Percentiles rank a stretch among this genome's conserved stretches.
Conservation (phyloP, 2,329 filamentous ascomycete species). For the Ceratocystis cubensis region DNA sequence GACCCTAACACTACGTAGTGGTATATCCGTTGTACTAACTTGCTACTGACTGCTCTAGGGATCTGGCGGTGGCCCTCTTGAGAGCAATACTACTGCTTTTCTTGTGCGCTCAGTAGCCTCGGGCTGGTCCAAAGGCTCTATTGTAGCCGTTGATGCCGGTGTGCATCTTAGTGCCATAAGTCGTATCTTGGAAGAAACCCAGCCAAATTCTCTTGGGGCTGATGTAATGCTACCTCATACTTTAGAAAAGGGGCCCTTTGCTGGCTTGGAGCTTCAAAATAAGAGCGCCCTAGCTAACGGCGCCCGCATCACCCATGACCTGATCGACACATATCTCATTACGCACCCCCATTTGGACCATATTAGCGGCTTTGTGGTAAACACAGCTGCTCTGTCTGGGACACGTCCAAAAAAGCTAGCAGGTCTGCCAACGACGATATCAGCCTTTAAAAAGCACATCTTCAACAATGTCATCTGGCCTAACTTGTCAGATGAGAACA, state of each 20-base stretch:
- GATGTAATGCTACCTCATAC: constrained; percentile 36
- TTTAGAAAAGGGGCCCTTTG: constrained; percentile 60
- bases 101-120: constrained; percentile 70
- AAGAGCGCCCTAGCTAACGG: constrained; percentile 63
- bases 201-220: constrained; percentile 29
- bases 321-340: constrained; percentile 81
- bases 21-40: constrained; percentile 12
- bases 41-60: constrained; percentile 43
- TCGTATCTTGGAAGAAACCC: constrained; percentile 55
- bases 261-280: constrained; percentile 59
- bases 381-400: constrained; percentile 75
- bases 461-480: constrained; percentile 99
- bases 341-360: constrained; percentile 98
- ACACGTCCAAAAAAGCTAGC: constrained; percentile 75
- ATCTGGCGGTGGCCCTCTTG: constrained; percentile 74
- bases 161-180: constrained; percentile 77
- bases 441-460: constrained; percentile 83
- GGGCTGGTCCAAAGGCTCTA: constrained; percentile 67
- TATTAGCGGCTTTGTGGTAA: constrained; percentile 80
- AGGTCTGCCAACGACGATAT: constrained; percentile 75
- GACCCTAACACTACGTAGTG: not conserved
- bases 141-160: constrained; percentile 88
- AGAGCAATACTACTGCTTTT: constrained; percentile 81
- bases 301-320: constrained; percentile 60
- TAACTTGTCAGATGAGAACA: constrained; percentile 90